Conservation (phyloP, 1,284 basidiomycete genomes). For the Irpex rosettiformis region DNA sequence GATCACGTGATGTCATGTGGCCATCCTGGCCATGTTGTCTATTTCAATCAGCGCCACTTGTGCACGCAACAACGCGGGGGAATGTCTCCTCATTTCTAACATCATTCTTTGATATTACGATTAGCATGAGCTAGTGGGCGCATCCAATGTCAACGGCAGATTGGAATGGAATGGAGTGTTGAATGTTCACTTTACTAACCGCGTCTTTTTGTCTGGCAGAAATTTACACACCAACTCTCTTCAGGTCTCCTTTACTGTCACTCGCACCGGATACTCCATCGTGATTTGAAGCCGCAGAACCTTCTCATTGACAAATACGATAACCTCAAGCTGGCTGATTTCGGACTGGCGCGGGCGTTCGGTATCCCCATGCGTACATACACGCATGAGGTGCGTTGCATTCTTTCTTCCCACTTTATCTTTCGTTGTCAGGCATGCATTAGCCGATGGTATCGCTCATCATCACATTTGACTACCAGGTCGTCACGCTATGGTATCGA, state of each 20-base stretch:
- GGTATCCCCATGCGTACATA: constrained; percentile 98
- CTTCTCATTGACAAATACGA: constrained; percentile 88
- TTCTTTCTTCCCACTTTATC: too few relatives aligned
- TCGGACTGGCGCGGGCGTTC: constrained; percentile 94
- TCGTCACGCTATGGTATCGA: constrained; percentile 98
- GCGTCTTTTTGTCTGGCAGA: constrained; percentile 56
- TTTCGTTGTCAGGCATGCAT: not conserved
- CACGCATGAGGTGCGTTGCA: constrained; percentile 85
- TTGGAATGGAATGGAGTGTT: not conserved
- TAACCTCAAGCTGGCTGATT: constrained; percentile 95
- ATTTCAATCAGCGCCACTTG: too few relatives aligned
- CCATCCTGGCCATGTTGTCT: not conserved
- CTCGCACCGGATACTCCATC: constrained; percentile 93
- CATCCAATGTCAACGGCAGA: not conserved
- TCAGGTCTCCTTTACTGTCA: constrained; percentile 94
- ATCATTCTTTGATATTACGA: not conserved
- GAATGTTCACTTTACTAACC: not conserved
- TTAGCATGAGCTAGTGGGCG: not conserved
- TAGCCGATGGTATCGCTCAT: not conserved
- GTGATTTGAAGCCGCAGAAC: constrained; percentile 98
- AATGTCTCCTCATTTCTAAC: not conserved
- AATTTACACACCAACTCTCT: constrained; percentile 87
- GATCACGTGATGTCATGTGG: not conserved
- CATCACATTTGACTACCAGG: constrained; percentile 43
- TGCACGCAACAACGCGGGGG: too few relatives aligned